Conservation (phyloP, 768 basidiomycete genomes). For the Lactifluus volemus region DNA sequence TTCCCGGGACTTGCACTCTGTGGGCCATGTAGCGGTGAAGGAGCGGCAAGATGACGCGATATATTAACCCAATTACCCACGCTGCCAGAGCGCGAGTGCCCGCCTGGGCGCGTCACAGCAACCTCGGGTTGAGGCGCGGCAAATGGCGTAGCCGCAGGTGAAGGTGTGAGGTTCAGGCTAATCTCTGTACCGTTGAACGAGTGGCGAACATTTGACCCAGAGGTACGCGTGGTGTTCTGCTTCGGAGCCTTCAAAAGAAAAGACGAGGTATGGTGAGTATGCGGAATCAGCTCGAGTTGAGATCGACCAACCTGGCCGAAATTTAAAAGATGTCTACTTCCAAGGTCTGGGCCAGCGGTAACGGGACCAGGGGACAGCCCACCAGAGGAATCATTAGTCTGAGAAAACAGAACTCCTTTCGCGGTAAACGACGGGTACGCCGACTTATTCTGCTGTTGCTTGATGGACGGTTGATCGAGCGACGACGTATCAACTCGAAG, state of each 20-base stretch:
- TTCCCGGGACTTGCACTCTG: constrained; percentile 50
- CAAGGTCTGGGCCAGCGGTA: constrained; percentile 80
- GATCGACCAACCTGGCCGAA: constrained; percentile 49
- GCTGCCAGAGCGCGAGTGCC: constrained; percentile 71
- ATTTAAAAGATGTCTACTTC: constrained; percentile 69
- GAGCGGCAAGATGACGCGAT: constrained; percentile 42
- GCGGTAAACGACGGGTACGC: constrained; percentile 59
- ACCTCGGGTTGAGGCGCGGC: constrained; percentile 32
- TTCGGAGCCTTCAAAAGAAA: constrained; percentile 23
- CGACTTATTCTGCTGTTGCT: constrained; percentile 74
- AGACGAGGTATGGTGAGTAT: constrained; percentile 3
- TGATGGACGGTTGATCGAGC: constrained; percentile 40
- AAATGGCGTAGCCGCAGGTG: constrained; percentile 43
- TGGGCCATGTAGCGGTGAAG: constrained; percentile 38
- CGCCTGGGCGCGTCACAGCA: constrained; percentile 39
- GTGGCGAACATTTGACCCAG: constrained; percentile 46
- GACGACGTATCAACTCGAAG: constrained; percentile 69
- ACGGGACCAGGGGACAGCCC: constrained; percentile 71
- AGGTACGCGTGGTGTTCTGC: constrained; percentile 37
- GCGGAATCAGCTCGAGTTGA: background rate
- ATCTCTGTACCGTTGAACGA: constrained; percentile 69
- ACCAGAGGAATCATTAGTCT: constrained; percentile 47
- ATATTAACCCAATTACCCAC: constrained; percentile 72
- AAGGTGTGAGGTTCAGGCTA: constrained; percentile 48
- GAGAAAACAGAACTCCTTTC: constrained; percentile 46